Evolutionary conservation across 1,139 yeast genomes (phyloP).

Genomic region (Hyphopichia pseudoburtonii): DNA sequence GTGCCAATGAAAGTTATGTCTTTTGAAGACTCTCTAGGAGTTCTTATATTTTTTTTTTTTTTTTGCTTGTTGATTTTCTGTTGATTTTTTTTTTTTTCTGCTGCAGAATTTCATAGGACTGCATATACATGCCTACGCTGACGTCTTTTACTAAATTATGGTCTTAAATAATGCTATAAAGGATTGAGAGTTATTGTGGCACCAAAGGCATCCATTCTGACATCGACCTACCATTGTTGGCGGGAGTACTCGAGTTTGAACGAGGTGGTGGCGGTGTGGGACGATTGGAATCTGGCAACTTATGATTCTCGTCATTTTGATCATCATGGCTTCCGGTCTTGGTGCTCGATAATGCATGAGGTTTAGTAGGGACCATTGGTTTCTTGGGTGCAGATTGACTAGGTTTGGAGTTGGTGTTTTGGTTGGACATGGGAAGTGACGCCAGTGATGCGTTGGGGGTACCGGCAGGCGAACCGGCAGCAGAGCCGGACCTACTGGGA

Average conservation of each 20-base stretch:
- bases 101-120: background rate
- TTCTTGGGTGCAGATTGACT: conserved; percentile 5
- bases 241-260: conserved; percentile 1
- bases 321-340: too few species aligned
- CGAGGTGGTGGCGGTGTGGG: conserved; percentile 33
- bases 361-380: conserved; percentile 42
- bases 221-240: conserved; percentile 27
- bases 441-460: conserved; percentile 10
- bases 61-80: background rate
- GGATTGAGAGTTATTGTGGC: conserved; percentile 35
- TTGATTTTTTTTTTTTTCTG: background rate
- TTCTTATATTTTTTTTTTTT: background rate
- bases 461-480: conserved; percentile 22
- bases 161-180: too few species aligned
- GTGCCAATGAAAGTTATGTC: too few species aligned
- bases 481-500: conserved; percentile 36
- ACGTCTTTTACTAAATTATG: too few species aligned
- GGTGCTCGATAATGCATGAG: conserved; percentile 24
- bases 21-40: too few species aligned
- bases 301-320: too few species aligned
- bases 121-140: background rate
- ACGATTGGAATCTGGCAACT: conserved; percentile 5
- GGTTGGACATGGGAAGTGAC: conserved; percentile 11
- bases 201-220: conserved; percentile 59
- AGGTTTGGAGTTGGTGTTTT: conserved; percentile 5